phyloP scores from a whole-genome alignment of 768 basidiomycete species.

The Favolaschia claudopus region DNA sequence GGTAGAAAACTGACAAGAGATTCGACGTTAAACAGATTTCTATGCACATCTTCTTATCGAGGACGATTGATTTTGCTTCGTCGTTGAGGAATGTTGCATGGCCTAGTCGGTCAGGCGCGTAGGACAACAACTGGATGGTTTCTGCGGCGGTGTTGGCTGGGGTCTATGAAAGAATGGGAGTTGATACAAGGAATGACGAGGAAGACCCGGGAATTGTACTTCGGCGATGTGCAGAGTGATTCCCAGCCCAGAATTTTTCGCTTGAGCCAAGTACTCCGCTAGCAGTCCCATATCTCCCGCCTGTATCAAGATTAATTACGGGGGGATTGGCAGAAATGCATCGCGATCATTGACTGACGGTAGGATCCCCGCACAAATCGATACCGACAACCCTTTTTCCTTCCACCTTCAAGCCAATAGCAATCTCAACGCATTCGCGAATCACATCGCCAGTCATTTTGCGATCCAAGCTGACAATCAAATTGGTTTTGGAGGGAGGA shows the following conservation, averaged over 20 bases:
- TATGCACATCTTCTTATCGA: no score
- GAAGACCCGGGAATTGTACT: constrained; percentile 52
- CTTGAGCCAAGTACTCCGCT: constrained; percentile 57
- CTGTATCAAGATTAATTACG: no score
- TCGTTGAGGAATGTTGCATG: constrained; percentile 66
- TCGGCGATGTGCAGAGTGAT: constrained; percentile 89
- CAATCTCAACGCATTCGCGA: constrained; percentile 64
- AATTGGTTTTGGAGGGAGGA: constrained; percentile 52
- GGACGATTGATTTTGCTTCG: constrained; percentile 44
- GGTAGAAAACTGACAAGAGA: constrained; percentile 47
- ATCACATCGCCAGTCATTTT: constrained; percentile 62
- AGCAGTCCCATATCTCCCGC: constrained; percentile 65
- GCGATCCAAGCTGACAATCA: constrained; percentile 81
- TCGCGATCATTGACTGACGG: constrained; percentile 33
- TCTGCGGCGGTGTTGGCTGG: constrained; percentile 59
- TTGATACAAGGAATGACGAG: no score
- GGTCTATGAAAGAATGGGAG: constrained; percentile 51
- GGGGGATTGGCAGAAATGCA: no score
- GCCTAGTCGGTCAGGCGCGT: constrained; percentile 57
- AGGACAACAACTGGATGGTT: constrained; percentile 63
- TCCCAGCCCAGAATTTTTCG: constrained; percentile 66
- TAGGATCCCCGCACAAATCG: constrained; percentile 83
- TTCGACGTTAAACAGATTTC: constrained; percentile 67
- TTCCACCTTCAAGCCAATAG: constrained; percentile 58
- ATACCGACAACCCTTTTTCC: constrained; percentile 77